phyloP scores from a whole-genome alignment of 1,139 yeast genomes.

The Yamadazyma pseudoaaseri region DNA sequence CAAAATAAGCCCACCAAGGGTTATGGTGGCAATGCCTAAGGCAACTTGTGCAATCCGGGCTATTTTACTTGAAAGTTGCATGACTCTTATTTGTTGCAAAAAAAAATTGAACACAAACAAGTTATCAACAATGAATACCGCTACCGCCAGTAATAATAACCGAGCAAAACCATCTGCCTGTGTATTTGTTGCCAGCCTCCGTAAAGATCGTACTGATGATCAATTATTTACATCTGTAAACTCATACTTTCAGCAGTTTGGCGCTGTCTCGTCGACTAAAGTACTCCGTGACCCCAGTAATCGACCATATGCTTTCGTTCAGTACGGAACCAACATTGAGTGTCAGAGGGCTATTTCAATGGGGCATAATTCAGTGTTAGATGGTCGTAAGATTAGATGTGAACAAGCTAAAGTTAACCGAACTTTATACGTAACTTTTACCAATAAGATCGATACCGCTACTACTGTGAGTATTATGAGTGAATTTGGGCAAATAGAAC shows the following conservation, averaged over 20 bases:
- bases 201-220: constrained; percentile 64
- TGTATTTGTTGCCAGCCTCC: constrained; percentile 82
- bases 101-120: no score
- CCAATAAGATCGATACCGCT: constrained; percentile 20
- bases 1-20: constrained; percentile 6
- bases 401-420: constrained; percentile 91
- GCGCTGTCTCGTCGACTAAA: constrained; percentile 70
- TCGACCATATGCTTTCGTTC: constrained; percentile 94
- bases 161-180: constrained; percentile 73
- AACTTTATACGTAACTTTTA: constrained; percentile 59
- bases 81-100: no score
- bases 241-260: constrained; percentile 65
- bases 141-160: background rate
- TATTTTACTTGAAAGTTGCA: constrained; percentile 5
- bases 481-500: constrained; percentile 74
- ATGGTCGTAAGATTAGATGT: constrained; percentile 79
- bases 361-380: constrained; percentile 68
- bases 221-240: constrained; percentile 68
- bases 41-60: constrained; percentile 7
- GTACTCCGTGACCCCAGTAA: constrained; percentile 80
- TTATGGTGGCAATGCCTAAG: constrained; percentile 4
- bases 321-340: constrained; percentile 69
- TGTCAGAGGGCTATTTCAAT: constrained; percentile 65
- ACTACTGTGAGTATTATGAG: constrained; percentile 40
- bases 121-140: no score